Conservation (phyloP, 2,329 filamentous ascomycete species). For the Fulvia fulva region DNA sequence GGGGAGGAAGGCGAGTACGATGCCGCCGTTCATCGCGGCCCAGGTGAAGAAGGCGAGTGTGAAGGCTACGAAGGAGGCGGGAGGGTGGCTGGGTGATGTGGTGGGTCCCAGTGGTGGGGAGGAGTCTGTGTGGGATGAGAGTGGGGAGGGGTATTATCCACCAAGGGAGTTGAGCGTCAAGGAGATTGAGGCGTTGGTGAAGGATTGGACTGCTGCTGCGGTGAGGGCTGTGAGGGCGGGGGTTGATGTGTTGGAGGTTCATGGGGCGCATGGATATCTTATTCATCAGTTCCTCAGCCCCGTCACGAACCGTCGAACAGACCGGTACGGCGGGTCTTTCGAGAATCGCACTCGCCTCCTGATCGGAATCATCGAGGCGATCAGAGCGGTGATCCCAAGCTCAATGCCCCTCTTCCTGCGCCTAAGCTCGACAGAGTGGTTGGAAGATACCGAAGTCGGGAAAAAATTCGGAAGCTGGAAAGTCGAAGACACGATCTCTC, state of each 20-base stretch:
- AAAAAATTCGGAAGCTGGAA: slow-evolving; percentile 62
- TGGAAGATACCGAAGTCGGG: slow-evolving; percentile 55
- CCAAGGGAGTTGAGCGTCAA: slow-evolving; percentile 53
- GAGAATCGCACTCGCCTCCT: slow-evolving; percentile 67
- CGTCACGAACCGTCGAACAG: slow-evolving; percentile 62
- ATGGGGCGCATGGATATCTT: slow-evolving; percentile 68
- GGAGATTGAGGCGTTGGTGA: slow-evolving; percentile 64
- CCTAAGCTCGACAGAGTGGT: slow-evolving; percentile 69
- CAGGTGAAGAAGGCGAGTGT: slow-evolving; percentile 40
- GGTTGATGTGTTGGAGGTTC: slow-evolving; percentile 74
- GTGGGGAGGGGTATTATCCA: slow-evolving; percentile 35
- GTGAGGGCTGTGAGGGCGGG: slow-evolving; percentile 55
- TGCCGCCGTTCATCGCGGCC: slow-evolving; percentile 57
- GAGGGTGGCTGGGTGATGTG: slow-evolving; percentile 53
- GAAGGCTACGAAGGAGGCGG: slow-evolving; percentile 47
- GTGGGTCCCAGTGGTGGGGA: slow-evolving; percentile 51
- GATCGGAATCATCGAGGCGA: slow-evolving; percentile 56
- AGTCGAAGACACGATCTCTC: slow-evolving; percentile 56
- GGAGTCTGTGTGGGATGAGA: slow-evolving; percentile 39
- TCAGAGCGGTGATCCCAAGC: slow-evolving; percentile 57
- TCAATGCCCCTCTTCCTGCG: slow-evolving; percentile 68
- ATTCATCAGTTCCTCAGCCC: slow-evolving; percentile 67
- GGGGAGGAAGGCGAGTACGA: slow-evolving; percentile 58
- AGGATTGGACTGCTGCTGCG: slow-evolving; percentile 60
- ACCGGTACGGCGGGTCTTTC: slow-evolving; percentile 63